Base-by-base conservation (phyloP, 1,284 basidiomycete species). In the Gymnopus androsaceus region DNA sequence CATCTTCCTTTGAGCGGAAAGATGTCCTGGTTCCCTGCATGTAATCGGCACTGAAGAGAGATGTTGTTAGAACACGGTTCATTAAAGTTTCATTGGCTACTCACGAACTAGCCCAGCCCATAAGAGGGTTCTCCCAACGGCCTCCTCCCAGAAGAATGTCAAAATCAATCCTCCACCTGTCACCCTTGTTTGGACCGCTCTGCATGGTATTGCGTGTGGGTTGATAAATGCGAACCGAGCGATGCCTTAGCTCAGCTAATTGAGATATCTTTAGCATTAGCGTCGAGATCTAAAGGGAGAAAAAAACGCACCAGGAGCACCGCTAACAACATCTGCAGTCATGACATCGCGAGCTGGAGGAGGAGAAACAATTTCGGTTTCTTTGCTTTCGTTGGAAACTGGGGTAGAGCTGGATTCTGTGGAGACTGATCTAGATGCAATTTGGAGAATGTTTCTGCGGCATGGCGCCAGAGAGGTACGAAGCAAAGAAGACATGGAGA, bases 41-140 rank as follows among this genome's bases (percentile, higher is more conserved):
- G 75, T 98, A 98, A 75, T 99, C 96, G 59, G 94, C 96, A 55
- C 94, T 95, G 64, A 54, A n/a, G 14, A 17, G 21, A 2, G 19
- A 28, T 30, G 25, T 44, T 25, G 23, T 37, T 49, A n/a, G 47
- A 19, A 50, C 34, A 25, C 49, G 38, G 14, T 30, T 49, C 25
- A 3, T 42, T 31, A 27, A 44, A 11, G 6, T 17, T 42, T 28
- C 33, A 9, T n/a, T n/a, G n/a, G 50, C n/a, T 15, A 80, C 88
- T 73, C 68, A 94, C 92, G 88, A 92, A 74, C 87, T 91, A 1
- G 95, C 95, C 84, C 87, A 99, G 55, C 96, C 96, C 92, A 99
- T 99, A 65, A 99, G 74, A n/a, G 94, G 94, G 71, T 98, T 98
- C 81, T 98, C 95, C 96, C 96, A 99, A 59, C 96, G 83, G 12